Evolutionary conservation across 805 yeast species (phyloP), one percentile per base, ranked within the genome.

Genomic region (Nakazawaea populi): DNA sequence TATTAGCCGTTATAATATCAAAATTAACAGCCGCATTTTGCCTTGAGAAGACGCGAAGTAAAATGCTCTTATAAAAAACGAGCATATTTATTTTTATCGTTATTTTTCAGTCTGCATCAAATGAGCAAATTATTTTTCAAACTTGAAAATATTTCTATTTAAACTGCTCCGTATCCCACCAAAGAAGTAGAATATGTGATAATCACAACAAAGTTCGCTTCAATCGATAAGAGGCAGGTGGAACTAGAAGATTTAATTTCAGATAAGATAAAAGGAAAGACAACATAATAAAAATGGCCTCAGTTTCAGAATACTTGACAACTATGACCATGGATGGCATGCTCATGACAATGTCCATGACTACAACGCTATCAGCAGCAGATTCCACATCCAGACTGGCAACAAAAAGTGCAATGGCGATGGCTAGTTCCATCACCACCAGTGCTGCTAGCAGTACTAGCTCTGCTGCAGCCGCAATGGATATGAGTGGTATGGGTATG

Each of bases 341-440:
- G 51, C 42, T 56, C 7, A 50, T 53, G 46, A 34, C 59, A 12
- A 52, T 47, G 45, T 18, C 58, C 34, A 42, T 52, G 38, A 44
- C 58, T 31, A 44, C 57, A 28, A 42, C 44, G 51, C 51, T 54
- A 27, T 48, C 29, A 42, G 54, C 30, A 40, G 24, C 24, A 18
- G 24, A 18, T 3, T 18, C 24, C 24, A 18, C 24, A 18, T 18
- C 24, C 24, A 18, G 24, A 18, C 24, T 18, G 24, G 24, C 24
- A 18, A 18, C 24, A 18, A 3, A 3, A 18, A 18, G 24, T 18
- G 24, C 24, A 18, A 18, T 18, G 24, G 24, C 3, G 24, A 18
- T 18, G 24, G 24, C 24, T 18, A 18, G 24, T 18, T 18, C 24
- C 24, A 18, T 18, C 3, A 18, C 24, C 24, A 47, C 54, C 52